A percentile compares a stretch with the other conserved stretches of the same genome.
Evolutionary conservation across 2,329 filamentous ascomycete species (phyloP).

Genomic region (Fusarium solani-melongenae): DNA sequence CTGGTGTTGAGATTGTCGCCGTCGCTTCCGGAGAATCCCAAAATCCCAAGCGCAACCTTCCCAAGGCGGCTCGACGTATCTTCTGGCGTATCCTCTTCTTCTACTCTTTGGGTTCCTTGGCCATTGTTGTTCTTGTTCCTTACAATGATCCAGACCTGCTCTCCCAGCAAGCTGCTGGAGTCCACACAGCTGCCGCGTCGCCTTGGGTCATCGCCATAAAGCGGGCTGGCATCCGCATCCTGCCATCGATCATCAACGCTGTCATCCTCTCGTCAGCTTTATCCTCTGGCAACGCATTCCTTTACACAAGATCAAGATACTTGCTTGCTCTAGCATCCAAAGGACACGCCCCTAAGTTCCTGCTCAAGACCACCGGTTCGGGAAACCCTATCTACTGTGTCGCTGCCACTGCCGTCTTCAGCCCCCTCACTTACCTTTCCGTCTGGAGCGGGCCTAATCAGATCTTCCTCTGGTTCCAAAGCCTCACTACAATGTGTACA

Average conservation of each 20-base stretch:
- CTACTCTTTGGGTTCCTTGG: background rate
- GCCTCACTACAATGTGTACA: background rate
- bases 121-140: background rate
- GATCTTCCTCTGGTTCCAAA: background rate
- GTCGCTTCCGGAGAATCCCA: background rate
- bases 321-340: background rate
- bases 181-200: background rate
- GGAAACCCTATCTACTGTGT: background rate
- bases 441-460: background rate
- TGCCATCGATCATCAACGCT: background rate
- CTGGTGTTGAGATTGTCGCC: background rate
- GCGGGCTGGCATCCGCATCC: background rate
- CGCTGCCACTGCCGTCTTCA: background rate
- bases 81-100: background rate
- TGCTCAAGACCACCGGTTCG: background rate
- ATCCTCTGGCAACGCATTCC: background rate
- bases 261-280: background rate
- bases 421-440: background rate
- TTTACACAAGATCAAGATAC: background rate
- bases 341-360: background rate
- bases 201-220: background rate
- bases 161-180: background rate
- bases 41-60: background rate
- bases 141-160: background rate
- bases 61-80: background rate